Evolutionary conservation across 2,329 filamentous ascomycete species (phyloP).

Genomic region (Tolypocladium ophioglossoides): DNA sequence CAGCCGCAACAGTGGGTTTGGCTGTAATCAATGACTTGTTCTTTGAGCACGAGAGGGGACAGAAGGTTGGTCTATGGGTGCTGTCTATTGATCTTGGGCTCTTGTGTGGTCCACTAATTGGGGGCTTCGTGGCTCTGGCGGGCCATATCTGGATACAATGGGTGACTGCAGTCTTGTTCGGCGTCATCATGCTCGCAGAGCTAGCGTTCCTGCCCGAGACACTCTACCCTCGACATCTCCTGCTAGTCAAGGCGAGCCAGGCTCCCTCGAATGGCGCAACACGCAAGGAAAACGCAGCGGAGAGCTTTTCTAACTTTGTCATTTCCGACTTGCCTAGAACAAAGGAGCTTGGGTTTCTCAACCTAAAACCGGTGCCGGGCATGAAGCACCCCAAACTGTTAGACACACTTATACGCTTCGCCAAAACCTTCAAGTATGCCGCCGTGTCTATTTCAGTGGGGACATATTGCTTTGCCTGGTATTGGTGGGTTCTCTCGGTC

Average conservation of each 20-base stretch:
- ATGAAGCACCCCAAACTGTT: slow-evolving; percentile 39
- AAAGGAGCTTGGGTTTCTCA: slow-evolving; percentile 31
- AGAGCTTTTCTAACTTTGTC: too few relatives aligned
- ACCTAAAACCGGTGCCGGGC: slow-evolving; percentile 34
- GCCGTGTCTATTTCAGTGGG: slow-evolving; percentile 33
- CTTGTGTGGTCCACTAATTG: slow-evolving; percentile 18
- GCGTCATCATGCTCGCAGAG: slow-evolving; percentile 15
- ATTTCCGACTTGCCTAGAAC: slow-evolving; percentile 20
- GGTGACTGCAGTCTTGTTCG: slow-evolving; percentile 43
- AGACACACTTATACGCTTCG: slow-evolving; percentile 33
- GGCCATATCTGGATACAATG: slow-evolving; percentile 42
- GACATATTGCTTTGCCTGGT: slow-evolving; percentile 42
- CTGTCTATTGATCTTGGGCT: too few relatives aligned
- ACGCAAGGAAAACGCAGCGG: too few relatives aligned
- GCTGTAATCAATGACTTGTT: slow-evolving; percentile 44
- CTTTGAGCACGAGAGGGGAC: slow-evolving; percentile 31
- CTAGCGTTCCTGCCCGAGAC: too few relatives aligned
- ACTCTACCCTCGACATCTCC: too few relatives aligned
- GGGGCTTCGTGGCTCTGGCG: slow-evolving; percentile 38
- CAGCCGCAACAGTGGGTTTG: slow-evolving; percentile 43
- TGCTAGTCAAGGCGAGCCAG: too few relatives aligned
- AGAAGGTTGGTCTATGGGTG: too few relatives aligned
- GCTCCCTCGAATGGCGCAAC: too few relatives aligned
- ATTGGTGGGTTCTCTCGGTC: slow-evolving; percentile 45
- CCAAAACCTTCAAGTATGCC: slow-evolving; percentile 33